Evolutionary conservation across 1,284 basidiomycete species (phyloP).

Genomic region (Garcileccinum viscosum): DNA sequence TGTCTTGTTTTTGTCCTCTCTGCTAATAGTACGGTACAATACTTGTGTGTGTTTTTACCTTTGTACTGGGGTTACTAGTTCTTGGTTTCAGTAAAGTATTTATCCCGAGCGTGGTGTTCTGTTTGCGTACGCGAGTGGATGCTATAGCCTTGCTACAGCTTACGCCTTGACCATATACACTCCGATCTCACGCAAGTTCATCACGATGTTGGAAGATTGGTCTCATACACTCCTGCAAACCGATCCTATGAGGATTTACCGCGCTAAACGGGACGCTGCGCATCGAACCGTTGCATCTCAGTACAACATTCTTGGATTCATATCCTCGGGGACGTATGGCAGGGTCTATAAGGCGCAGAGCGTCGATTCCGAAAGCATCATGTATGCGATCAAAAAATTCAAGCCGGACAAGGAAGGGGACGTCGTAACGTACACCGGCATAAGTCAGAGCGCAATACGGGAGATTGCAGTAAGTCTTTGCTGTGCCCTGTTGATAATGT

Average conservation of each 20-base stretch:
- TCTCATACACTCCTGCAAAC: conserved; percentile 49
- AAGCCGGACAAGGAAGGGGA: conserved; percentile 99
- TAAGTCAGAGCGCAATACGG: conserved; percentile 95
- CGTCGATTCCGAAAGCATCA: conserved; percentile 65
- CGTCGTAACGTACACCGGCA: conserved; percentile 91
- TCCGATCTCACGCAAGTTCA: background rate
- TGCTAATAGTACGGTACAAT: background rate
- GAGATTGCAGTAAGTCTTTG: conserved; percentile 86
- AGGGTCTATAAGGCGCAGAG: conserved; percentile 96
- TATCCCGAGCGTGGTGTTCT: too few relatives aligned
- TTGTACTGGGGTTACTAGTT: background rate
- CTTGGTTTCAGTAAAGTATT: too few relatives aligned
- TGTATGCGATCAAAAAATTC: conserved; percentile 99
- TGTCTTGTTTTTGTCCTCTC: background rate
- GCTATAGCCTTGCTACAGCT: too few relatives aligned
- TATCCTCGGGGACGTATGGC: conserved; percentile 97
- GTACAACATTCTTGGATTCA: conserved; percentile 95
- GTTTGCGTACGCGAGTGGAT: too few relatives aligned
- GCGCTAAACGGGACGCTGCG: conserved; percentile 75
- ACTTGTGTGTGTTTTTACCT: background rate
- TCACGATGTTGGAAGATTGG: conserved; percentile 40
- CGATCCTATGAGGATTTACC: conserved; percentile 87
- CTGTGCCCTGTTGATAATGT: background rate
- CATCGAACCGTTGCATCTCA: conserved; percentile 76
- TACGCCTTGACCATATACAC: background rate